Conservation (phyloP, 768 basidiomycete genomes). For the Boletus patriciae region DNA sequence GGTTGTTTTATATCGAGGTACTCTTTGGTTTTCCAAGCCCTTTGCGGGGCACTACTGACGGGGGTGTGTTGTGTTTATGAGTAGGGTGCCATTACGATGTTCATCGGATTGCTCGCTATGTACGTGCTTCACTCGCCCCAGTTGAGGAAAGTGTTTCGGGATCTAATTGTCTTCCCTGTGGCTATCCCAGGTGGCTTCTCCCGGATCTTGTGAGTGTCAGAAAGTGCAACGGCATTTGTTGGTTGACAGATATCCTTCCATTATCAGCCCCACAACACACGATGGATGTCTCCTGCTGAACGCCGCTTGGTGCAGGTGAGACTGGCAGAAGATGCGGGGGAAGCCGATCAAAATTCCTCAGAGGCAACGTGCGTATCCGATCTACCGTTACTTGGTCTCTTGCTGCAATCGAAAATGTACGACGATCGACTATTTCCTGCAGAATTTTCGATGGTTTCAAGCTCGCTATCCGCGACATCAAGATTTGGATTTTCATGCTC, state of each 20-base stretch:
- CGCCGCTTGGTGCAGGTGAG: slow-evolving; percentile 60
- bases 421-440: not conserved
- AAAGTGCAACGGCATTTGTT: not conserved
- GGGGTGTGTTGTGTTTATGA: not conserved
- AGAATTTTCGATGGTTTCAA: slow-evolving; percentile 53
- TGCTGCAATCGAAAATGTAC: not conserved
- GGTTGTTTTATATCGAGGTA: slow-evolving; percentile 74
- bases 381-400: not conserved
- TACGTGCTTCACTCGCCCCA: slow-evolving; percentile 18
- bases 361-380: slow-evolving; percentile 14
- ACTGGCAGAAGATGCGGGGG: slow-evolving; percentile 65
- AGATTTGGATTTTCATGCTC: slow-evolving; percentile 52
- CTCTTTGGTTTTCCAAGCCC: not conserved
- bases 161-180: not conserved
- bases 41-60: not conserved
- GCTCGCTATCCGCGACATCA: slow-evolving; percentile 55
- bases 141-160: not conserved
- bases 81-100: slow-evolving; percentile 64
- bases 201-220: slow-evolving; percentile 54
- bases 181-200: slow-evolving; percentile 47
- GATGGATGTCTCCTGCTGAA: slow-evolving; percentile 54
- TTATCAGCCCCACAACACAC: slow-evolving; percentile 57
- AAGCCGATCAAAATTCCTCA: slow-evolving; percentile 54
- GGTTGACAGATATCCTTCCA: not conserved
- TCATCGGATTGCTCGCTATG: slow-evolving; percentile 56